Percentiles rank a stretch among this genome's conserved stretches.
phyloP scores from a whole-genome alignment of 306 rosid species.

The Cucurbita pepo region DNA sequence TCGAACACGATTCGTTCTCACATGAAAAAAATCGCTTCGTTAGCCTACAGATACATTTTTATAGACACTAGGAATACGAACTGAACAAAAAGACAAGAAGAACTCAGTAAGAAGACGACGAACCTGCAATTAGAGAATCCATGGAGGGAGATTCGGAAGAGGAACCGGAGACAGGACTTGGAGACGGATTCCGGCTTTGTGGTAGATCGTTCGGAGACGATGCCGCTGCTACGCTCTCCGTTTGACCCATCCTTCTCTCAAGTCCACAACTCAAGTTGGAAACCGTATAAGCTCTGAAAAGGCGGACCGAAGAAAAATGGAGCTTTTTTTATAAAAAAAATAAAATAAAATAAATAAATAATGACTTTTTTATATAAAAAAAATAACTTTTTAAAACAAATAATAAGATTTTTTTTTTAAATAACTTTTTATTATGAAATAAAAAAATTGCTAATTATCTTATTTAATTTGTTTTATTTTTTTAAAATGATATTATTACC shows the following conservation, averaged over 20 bases:
- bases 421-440: too few relatives aligned
- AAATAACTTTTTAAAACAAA: too few relatives aligned
- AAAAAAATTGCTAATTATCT: too few relatives aligned
- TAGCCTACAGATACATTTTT: not conserved
- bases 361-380: too few relatives aligned
- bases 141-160: constrained; percentile 6
- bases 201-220: not conserved
- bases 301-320: not conserved
- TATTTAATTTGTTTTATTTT: too few relatives aligned
- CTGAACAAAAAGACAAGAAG: not conserved
- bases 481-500: too few relatives aligned
- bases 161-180: not conserved
- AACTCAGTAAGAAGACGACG: not conserved
- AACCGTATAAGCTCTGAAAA: not conserved
- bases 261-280: not conserved
- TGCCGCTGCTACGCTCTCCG: constrained; percentile 1
- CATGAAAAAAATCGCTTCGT: not conserved
- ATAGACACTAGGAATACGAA: not conserved
- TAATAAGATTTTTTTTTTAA: too few relatives aligned
- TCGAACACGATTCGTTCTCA: not conserved
- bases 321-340: too few relatives aligned
- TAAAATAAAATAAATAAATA: too few relatives aligned
- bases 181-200: not conserved
- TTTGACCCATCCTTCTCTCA: constrained; percentile 2
- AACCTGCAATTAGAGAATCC: constrained; percentile 11